Base-by-base conservation (phyloP, 768 basidiomycete genomes). In the Kwoniella sp. region DNA sequence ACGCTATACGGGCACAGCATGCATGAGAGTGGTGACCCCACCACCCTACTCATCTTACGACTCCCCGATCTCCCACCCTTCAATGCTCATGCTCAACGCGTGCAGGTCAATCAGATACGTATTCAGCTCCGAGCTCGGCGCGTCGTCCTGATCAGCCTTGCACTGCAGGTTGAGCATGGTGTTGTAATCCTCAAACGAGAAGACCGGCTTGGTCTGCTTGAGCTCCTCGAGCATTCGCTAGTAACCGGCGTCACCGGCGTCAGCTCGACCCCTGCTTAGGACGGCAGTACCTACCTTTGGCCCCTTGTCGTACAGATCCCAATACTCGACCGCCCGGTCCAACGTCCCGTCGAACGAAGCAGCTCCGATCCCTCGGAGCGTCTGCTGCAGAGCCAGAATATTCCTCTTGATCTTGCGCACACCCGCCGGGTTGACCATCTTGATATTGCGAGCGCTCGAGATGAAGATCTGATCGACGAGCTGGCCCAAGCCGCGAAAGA, bases 181-280 rank as follows among this genome's bases (percentile, higher is more conserved):
- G 71, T 90, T 87, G 74, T 93, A 96, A 67, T 96, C 88, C 60
- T 93, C 91, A 60, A 95, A 93, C 3, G 80, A 82, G 76, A 89
- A 96, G 32, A 60, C 36, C 3, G 74, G 74, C 56, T 81, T 82
- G 57, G 79, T 78, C 41, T 77, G 60, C 23, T 84, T 82, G 47
- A 89, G 82, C 10, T 79, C 75, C 25, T 87, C 83, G 42, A 96
- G 78, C 80, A 96, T 83, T n/a, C n/a, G n/a, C n/a, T n/a, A n/a
- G n/a, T n/a, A n/a, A n/a, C n/a, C n/a, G n/a, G n/a, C n/a, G n/a
- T n/a, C n/a, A n/a, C n/a, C n/a, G n/a, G n/a, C n/a, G n/a, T n/a
- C n/a, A n/a, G n/a, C n/a, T n/a, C n/a, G n/a, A n/a, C n/a, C n/a
- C n/a, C n/a, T n/a, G n/a, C n/a, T n/a, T n/a, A n/a, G n/a, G n/a